A percentile compares a stretch with the other conserved stretches of the same genome.
Evolutionary conservation across 1,139 yeast species (phyloP).

Genomic region (Williopsis jadinii): DNA sequence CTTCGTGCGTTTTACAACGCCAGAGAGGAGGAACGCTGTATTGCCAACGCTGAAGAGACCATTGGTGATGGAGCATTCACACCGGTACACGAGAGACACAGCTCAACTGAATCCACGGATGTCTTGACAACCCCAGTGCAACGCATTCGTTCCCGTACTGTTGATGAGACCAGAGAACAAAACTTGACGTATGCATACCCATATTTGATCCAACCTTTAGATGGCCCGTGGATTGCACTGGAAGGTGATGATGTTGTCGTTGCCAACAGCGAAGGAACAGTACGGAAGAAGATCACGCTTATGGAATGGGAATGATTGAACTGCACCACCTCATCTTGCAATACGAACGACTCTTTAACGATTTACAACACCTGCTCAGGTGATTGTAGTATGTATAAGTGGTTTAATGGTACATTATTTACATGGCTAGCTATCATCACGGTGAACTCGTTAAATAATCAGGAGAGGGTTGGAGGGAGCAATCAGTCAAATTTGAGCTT

Average conservation of each 20-base stretch:
- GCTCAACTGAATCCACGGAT: neutral
- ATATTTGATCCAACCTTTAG: constrained; percentile 55
- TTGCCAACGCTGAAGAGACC: constrained; percentile 11
- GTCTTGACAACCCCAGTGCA: neutral
- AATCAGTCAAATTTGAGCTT: neutral
- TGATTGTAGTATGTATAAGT: no score
- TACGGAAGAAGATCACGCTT: constrained; percentile 38
- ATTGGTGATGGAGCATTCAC: constrained; percentile 19
- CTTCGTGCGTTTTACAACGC: constrained; percentile 48
- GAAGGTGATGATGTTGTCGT: constrained; percentile 58
- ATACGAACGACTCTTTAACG: neutral
- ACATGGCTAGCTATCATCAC: neutral
- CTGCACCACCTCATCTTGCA: no score
- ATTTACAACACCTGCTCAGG: neutral
- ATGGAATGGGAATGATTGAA: constrained; percentile 40
- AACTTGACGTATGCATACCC: constrained; percentile 76
- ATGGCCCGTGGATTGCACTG: constrained; percentile 75
- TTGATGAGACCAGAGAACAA: constrained; percentile 57
- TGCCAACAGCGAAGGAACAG: constrained; percentile 54
- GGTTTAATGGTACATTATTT: neutral
- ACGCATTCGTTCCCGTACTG: constrained; percentile 29
- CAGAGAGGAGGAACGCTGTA: constrained; percentile 4
- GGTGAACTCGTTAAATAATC: no score
- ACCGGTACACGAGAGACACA: constrained; percentile 1
- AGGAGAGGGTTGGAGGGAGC: no score